Conservation (phyloP, 73 alveolate species). For the Tetrahymena thermophila region DNA sequence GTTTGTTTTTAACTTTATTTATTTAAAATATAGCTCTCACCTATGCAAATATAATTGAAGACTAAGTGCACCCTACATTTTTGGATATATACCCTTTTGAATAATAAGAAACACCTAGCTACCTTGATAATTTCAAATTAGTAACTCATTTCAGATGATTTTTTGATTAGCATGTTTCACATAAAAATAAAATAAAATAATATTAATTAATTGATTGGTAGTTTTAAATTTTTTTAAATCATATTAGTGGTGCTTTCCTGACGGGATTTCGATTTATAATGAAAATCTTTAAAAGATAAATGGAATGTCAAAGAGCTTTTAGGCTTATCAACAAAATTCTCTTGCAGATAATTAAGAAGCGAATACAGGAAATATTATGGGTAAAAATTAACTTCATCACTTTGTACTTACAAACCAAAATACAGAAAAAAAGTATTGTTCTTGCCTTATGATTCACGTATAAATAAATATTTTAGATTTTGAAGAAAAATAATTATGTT, state of each 20-base stretch:
- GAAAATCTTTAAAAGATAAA: neutral
- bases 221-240: neutral
- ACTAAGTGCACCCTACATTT: neutral
- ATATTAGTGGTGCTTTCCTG: neutral
- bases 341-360: neutral
- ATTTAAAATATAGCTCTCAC: neutral
- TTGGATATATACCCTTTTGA: neutral
- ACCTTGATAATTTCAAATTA: neutral
- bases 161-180: no score
- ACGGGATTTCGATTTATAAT: neutral
- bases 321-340: neutral
- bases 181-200: no score
- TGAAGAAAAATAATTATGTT: neutral
- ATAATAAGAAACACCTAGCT: neutral
- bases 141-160: neutral
- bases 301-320: neutral
- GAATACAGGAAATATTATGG: neutral
- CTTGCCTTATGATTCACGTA: neutral
- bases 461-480: neutral
- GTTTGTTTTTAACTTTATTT: neutral
- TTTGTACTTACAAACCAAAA: neutral
- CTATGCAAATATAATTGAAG: neutral
- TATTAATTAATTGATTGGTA: no score
- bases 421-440: neutral
- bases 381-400: neutral